These are phyloP conservation scores for Haplosporangium sp. DNA, from an alignment of 371 early-diverging fungal genomes.

Conservation along the genomic window DNA sequence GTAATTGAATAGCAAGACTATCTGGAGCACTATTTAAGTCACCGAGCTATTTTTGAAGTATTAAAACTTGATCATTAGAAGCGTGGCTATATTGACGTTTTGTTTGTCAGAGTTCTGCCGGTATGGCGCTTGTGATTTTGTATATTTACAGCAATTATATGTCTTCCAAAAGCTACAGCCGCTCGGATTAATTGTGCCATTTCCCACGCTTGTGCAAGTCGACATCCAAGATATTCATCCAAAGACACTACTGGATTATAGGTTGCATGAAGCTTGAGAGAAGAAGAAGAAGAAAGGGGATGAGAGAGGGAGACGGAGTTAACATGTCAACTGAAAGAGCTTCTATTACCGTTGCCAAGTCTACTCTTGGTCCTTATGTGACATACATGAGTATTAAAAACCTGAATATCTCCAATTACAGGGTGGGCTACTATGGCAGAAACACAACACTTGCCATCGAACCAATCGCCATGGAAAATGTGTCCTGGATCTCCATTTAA, in stretches of 20 bases:
- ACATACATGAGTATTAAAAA: conserved; percentile 75
- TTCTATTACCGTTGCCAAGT: background rate
- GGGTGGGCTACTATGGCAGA: conserved; percentile 68
- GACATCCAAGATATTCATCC: conserved; percentile 64
- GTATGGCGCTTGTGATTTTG: background rate
- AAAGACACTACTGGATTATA: conserved; percentile 57
- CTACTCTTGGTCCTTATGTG: too few species aligned
- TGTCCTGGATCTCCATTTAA: conserved; percentile 68
- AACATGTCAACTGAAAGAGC: too few species aligned
- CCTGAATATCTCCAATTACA: conserved; percentile 64
- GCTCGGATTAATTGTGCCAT: conserved; percentile 58
- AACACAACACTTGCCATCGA: conserved; percentile 71
- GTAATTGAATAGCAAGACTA: conserved; percentile 58
- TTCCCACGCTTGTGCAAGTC: conserved; percentile 74
- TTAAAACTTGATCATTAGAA: background rate
- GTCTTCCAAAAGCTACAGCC: conserved; percentile 63
- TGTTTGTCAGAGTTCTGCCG: background rate
- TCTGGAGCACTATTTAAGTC: conserved; percentile 71
- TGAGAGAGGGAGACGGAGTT: too few species aligned
- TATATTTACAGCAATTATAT: conserved; percentile 66
- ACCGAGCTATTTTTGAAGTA: conserved; percentile 56
- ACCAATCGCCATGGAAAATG: conserved; percentile 73
- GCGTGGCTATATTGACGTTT: background rate
- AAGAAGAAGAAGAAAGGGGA: background rate
- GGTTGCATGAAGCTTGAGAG: conserved; percentile 66